Conservation (phyloP, 2,329 filamentous ascomycete species). For the Neofusicoccum cordaticola region DNA sequence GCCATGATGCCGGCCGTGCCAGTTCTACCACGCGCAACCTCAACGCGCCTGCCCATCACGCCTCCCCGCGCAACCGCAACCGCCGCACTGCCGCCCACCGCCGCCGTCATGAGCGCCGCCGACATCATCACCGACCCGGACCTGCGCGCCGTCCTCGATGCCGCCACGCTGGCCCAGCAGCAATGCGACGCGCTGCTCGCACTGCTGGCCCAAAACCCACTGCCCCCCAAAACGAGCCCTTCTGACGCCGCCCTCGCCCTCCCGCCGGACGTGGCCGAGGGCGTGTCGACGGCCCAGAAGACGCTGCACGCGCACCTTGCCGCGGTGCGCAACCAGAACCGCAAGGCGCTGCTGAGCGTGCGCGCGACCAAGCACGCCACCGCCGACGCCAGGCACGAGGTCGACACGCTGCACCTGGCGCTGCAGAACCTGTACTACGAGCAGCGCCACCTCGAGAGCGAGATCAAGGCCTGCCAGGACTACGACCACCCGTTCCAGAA, state of each 20-base stretch:
- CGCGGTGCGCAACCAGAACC: constrained; percentile 68
- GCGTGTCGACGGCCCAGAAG: constrained; percentile 74
- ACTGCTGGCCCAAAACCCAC: constrained; percentile 53
- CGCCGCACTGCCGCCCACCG: neutral
- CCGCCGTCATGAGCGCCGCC: constrained; percentile 15
- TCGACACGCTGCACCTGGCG: constrained; percentile 86
- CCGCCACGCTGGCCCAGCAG: constrained; percentile 69
- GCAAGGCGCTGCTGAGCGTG: constrained; percentile 74
- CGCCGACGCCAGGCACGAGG: constrained; percentile 82
- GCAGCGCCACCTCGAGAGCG: constrained; percentile 82
- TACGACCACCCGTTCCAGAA: constrained; percentile 93
- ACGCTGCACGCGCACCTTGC: constrained; percentile 66
- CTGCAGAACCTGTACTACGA: constrained; percentile 97
- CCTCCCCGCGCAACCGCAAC: neutral
- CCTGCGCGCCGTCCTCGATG: constrained; percentile 66
- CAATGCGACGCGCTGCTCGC: constrained; percentile 62
- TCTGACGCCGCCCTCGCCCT: constrained; percentile 30
- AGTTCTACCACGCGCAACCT: neutral
- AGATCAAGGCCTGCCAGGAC: constrained; percentile 85
- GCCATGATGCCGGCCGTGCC: constrained; percentile 4
- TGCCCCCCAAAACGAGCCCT: constrained; percentile 27
- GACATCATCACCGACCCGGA: constrained; percentile 61
- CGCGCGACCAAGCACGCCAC: constrained; percentile 84
- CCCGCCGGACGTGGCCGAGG: constrained; percentile 52
- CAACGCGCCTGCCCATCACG: neutral